Evolutionary conservation across 2,329 filamentous ascomycete genomes (phyloP).

Genomic region (Fusarium camptoceras): DNA sequence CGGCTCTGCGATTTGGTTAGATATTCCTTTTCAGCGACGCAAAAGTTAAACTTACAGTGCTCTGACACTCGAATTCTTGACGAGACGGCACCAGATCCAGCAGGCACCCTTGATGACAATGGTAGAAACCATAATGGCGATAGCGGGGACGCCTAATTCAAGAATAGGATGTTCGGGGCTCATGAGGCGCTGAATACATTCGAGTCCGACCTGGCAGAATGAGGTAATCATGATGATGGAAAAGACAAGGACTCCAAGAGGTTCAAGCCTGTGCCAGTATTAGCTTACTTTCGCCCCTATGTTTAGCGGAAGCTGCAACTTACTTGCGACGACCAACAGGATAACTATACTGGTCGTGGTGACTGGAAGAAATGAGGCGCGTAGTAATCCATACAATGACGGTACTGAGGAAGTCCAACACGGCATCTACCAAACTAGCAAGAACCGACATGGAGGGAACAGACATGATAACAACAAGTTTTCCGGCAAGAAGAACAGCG

Average conservation of each 20-base stretch:
- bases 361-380: conserved; percentile 72
- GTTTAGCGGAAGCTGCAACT: conserved; percentile 27
- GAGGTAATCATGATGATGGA: conserved; percentile 88
- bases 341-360: conserved; percentile 79
- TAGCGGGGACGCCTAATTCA: conserved; percentile 77
- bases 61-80: conserved; percentile 87
- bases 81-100: conserved; percentile 89
- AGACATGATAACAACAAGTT: conserved; percentile 80
- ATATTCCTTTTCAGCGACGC: background rate
- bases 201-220: conserved; percentile 80
- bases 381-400: conserved; percentile 85
- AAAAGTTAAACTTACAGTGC: conserved; percentile 67
- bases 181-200: conserved; percentile 74
- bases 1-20: conserved; percentile 53
- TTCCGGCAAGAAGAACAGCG: conserved; percentile 77
- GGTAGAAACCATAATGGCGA: conserved; percentile 83
- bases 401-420: conserved; percentile 83
- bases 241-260: conserved; percentile 84
- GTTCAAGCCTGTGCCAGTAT: conserved; percentile 70
- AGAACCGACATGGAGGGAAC: conserved; percentile 86
- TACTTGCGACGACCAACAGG: conserved; percentile 77
- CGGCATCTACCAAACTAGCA: conserved; percentile 81
- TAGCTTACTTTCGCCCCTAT: conserved; percentile 21
- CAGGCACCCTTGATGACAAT: conserved; percentile 84
- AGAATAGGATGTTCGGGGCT: conserved; percentile 74